Evolutionary conservation across 176 grass and related monocot genomes (phyloP).

Genomic region (Chrysopogon serrulatus): DNA sequence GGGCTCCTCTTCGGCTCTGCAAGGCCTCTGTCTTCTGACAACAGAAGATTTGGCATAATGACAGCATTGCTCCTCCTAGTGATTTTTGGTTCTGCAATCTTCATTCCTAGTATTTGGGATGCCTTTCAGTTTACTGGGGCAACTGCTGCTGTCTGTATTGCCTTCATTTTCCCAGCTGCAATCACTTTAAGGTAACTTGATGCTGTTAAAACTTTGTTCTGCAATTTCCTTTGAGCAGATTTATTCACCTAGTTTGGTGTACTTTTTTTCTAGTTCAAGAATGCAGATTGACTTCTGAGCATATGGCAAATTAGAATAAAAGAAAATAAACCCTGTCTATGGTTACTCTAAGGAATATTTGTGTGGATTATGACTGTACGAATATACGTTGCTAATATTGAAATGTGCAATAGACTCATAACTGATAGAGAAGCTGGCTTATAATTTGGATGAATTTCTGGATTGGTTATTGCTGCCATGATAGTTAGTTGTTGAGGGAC

Average conservation of each 20-base stretch:
- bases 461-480: neutral
- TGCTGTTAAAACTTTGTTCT: neutral
- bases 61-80: conserved; percentile 57
- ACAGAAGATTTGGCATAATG: conserved; percentile 61
- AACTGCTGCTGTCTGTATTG: conserved; percentile 98
- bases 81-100: conserved; percentile 81
- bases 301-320: neutral
- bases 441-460: neutral
- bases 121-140: conserved; percentile 95
- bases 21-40: conserved; percentile 55
- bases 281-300: neutral
- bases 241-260: neutral
- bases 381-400: neutral
- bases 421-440: neutral
- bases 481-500: neutral
- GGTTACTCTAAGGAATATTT: neutral
- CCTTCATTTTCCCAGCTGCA: conserved; percentile 86
- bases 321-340: neutral
- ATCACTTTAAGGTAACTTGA: conserved; percentile 72
- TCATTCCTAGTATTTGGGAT: conserved; percentile 99
- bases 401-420: neutral
- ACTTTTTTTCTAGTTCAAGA: neutral
- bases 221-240: neutral
- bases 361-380: neutral
- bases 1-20: conserved; percentile 72